phyloP scores from a whole-genome alignment of 1,284 basidiomycete genomes.

The Tranzscheliella williamsii region DNA sequence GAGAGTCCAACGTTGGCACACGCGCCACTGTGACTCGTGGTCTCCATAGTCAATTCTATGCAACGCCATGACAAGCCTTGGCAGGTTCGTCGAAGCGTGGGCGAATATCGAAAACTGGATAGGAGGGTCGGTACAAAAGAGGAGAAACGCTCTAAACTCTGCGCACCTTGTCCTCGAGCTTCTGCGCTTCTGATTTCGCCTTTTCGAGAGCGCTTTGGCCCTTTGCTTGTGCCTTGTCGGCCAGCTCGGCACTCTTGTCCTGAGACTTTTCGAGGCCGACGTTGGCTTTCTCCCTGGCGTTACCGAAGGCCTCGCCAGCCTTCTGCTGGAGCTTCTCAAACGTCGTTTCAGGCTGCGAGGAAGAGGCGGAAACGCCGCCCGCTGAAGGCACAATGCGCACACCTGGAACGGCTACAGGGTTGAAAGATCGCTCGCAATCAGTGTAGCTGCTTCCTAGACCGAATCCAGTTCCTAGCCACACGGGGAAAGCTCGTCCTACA shows the following conservation, averaged over 20 bases:
- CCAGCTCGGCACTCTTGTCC: constrained; percentile 23
- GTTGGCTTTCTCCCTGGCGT: constrained; percentile 40
- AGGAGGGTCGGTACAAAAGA: too few relatives aligned
- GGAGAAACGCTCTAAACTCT: constrained; percentile 31
- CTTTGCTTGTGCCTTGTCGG: constrained; percentile 32
- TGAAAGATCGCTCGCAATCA: constrained; percentile 95
- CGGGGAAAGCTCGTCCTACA: constrained; percentile 96
- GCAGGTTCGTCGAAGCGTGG: too few relatives aligned
- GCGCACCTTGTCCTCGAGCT: constrained; percentile 54
- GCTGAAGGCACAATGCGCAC: constrained; percentile 72
- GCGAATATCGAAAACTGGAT: too few relatives aligned
- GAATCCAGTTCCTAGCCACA: constrained; percentile 88
- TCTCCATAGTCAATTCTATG: too few relatives aligned
- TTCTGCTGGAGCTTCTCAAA: constrained; percentile 53
- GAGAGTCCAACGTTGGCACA: too few relatives aligned
- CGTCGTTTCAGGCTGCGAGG: constrained; percentile 33
- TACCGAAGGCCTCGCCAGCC: constrained; percentile 52
- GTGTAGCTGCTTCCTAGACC: constrained; percentile 81
- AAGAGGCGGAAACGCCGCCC: constrained; percentile 47
- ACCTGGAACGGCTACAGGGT: constrained; percentile 87
- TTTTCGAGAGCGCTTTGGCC: constrained; percentile 46
- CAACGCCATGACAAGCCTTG: too few relatives aligned
- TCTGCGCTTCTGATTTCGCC: constrained; percentile 40
- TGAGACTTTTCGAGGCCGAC: constrained; percentile 36
- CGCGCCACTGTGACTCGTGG: too few relatives aligned